Evolutionary conservation across 371 early-diverging fungal species (phyloP), one percentile per base, ranked within the genome.

Genomic region (Neoconidiobolus thromboides): DNA sequence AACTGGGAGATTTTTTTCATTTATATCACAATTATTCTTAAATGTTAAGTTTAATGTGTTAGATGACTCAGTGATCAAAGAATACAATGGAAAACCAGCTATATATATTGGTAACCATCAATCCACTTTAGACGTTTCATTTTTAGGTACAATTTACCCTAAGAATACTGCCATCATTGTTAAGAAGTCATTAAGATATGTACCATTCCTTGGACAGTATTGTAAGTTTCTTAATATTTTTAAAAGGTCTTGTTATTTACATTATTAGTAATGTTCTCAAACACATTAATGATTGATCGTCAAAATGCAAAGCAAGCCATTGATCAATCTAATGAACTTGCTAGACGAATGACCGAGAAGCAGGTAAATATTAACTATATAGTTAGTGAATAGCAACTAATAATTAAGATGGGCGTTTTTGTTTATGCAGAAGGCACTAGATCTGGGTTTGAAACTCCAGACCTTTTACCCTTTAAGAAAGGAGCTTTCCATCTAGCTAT

Each of bases 351-450:
- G 66, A 79, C 80, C 58, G 74, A 78, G 58, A 80, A 86, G 63
- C 76, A 87, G 67, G 87, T 87, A 73, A 62, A 64, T 60, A 37
- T 38, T 59, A 43, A 48, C 44, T 49, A 12, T 43, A 5, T 9
- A 52, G 26, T 2, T 42, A 59, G 7, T 51, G 47, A 4, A 42
- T 40, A 39, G 15, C 12, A 47, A 41, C 10, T 26, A 26, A 3
- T 59, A 55, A 56, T 39, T 9, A 67, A 87, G 78, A 74, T 76
- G 43, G 81, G 83, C 47, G 84, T 94, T 43, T 89, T 82, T 77
- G 76, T 94, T 57, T 93, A 84, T 74, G 92, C 95, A 40, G 96
- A 96, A 72, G 96, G 95, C 53, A 96, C 95, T 5, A 85, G 95
- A 42, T 84, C 87, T 3, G 82, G 79, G 65, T 77, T 80, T 43